Percentiles rank a stretch among this genome's conserved stretches.
These are phyloP conservation scores for Veloboletus limbatus DNA, from an alignment of 1,284 basidiomycete species.

Conservation along the genomic window DNA sequence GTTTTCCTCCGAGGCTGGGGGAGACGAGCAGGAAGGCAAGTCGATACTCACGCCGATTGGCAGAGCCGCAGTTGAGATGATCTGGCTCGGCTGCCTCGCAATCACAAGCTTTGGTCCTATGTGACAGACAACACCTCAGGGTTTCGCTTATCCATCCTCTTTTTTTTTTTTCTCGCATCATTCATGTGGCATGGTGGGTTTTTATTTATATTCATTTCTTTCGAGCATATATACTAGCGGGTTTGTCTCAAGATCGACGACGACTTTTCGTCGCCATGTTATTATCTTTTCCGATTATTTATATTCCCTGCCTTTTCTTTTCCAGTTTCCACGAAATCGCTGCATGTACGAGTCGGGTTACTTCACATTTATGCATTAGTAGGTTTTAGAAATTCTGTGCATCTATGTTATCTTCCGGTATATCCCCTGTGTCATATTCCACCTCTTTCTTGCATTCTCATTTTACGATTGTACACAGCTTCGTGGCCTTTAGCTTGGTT, in stretches of 20 bases:
- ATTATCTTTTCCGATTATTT: slow-evolving; percentile 3
- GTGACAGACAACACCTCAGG: slow-evolving; percentile 13
- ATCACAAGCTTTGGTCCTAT: slow-evolving; percentile 60
- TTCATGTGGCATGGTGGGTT: slow-evolving; percentile 16
- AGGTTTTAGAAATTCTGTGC: slow-evolving; percentile 26
- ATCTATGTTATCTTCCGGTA: slow-evolving; percentile 13
- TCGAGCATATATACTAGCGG: slow-evolving; percentile 5
- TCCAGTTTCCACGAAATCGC: slow-evolving; percentile 3
- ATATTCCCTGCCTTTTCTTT: slow-evolving; percentile 1
- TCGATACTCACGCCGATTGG: slow-evolving; percentile 63
- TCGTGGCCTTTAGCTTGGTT: not conserved
- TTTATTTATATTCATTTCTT: slow-evolving; percentile 2
- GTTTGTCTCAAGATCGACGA: slow-evolving; percentile 1
- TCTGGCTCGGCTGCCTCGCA: slow-evolving; percentile 75
- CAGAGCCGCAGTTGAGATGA: slow-evolving; percentile 75
- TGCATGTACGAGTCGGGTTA: slow-evolving; percentile 13
- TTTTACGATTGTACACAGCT: slow-evolving; percentile 22
- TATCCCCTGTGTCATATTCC: slow-evolving; percentile 17
- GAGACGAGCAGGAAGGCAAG: slow-evolving; percentile 39
- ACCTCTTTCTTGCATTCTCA: slow-evolving; percentile 10
- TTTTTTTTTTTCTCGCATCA: not conserved
- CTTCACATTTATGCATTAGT: slow-evolving; percentile 18
- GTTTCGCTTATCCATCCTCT: not conserved
- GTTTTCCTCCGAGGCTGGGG: slow-evolving; percentile 33
- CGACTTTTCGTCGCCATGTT: not conserved